These are phyloP conservation scores for Crithidia brevicula DNA, from an alignment of 208 protist genomes.

Conservation along the genomic window DNA sequence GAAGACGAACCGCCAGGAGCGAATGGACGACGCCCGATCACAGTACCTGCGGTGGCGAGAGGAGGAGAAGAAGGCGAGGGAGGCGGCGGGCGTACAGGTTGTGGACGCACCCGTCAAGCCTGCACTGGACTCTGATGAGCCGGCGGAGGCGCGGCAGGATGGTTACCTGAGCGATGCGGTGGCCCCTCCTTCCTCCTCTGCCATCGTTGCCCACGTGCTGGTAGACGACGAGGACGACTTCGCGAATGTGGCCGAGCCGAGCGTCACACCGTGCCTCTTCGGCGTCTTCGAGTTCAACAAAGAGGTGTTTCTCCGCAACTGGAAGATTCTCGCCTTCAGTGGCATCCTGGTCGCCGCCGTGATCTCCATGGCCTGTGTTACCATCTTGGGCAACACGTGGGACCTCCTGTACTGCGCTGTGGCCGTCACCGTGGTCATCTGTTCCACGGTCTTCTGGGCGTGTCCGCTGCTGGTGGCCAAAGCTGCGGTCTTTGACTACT, in stretches of 20 bases:
- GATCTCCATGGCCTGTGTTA: slow-evolving; percentile 28
- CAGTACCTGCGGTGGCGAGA: slow-evolving; percentile 11
- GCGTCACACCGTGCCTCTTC: slow-evolving; percentile 15
- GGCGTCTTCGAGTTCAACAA: slow-evolving; percentile 32
- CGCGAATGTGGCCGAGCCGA: not conserved
- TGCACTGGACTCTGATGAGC: not conserved
- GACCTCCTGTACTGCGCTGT: slow-evolving; percentile 29
- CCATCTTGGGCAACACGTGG: slow-evolving; percentile 22
- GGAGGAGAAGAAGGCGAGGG: slow-evolving; percentile 6
- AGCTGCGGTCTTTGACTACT: slow-evolving; percentile 49
- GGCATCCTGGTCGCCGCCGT: slow-evolving; percentile 24
- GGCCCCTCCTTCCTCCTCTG: not conserved
- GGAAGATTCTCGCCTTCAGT: slow-evolving; percentile 30
- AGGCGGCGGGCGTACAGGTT: not conserved
- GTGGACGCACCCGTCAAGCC: not conserved
- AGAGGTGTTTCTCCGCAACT: slow-evolving; percentile 21
- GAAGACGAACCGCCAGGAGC: slow-evolving; percentile 52
- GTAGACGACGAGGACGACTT: slow-evolving; percentile 8
- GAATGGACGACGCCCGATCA: slow-evolving; percentile 31
- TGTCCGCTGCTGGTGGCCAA: slow-evolving; percentile 51
- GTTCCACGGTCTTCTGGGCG: slow-evolving; percentile 29
- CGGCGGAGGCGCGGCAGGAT: slow-evolving; percentile 9
- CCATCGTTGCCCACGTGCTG: slow-evolving; percentile 3
- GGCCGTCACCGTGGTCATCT: slow-evolving; percentile 11
- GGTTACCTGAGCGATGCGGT: slow-evolving; percentile 3